phyloP scores from a whole-genome alignment of 2,329 filamentous ascomycete species.

The Paramyrothecium roridum region DNA sequence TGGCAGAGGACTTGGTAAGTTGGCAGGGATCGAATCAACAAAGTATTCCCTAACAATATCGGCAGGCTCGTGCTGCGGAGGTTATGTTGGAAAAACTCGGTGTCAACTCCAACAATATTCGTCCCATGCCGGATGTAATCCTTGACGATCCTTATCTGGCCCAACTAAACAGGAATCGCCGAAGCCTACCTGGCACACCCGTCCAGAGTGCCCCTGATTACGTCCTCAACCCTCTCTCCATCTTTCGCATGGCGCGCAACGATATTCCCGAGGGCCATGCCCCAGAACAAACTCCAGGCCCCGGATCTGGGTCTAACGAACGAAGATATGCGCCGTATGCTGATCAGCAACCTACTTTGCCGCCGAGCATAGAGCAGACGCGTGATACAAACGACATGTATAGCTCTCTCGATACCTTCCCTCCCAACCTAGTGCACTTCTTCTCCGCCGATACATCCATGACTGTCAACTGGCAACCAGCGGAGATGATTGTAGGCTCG shows the following conservation, averaged over 20 bases:
- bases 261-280: slow-evolving; percentile 7
- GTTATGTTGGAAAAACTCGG: slow-evolving; percentile 10
- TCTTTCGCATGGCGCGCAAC: slow-evolving; percentile 9
- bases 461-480: slow-evolving; percentile 4
- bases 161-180: slow-evolving; percentile 2
- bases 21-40: neutral
- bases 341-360: neutral
- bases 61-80: slow-evolving; percentile 7
- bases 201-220: slow-evolving; percentile 5
- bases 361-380: neutral
- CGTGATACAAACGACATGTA: neutral
- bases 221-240: slow-evolving; percentile 8
- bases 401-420: neutral
- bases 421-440: slow-evolving; percentile 4
- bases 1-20: slow-evolving; percentile 11
- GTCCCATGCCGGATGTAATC: slow-evolving; percentile 9
- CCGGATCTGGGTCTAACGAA: neutral
- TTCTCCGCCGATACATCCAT: slow-evolving; percentile 4
- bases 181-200: neutral
- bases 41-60: neutral
- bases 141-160: slow-evolving; percentile 6
- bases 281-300: neutral
- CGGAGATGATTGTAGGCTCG: slow-evolving; percentile 7
- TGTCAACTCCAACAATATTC: neutral
- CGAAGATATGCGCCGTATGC: neutral